phyloP scores from a whole-genome alignment of 164 flowering plant species.

The Aristolochia fimbriata region DNA sequence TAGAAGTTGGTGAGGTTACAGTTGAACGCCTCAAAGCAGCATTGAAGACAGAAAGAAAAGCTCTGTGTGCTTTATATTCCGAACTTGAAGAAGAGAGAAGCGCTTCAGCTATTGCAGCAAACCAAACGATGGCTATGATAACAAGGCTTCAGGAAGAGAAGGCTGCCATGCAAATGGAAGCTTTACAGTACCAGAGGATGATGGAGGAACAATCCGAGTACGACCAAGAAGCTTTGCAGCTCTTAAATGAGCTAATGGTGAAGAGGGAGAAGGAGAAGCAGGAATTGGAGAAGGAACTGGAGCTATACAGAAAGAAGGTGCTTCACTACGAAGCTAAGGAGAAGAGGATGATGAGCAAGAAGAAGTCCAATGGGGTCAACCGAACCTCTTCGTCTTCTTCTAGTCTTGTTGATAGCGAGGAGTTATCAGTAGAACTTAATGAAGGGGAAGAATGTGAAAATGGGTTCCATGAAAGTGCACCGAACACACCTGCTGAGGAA shows the following conservation, averaged over 20 bases:
- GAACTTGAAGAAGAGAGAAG: constrained; percentile 91
- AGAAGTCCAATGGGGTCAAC: constrained; percentile 32
- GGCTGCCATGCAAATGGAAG: constrained; percentile 89
- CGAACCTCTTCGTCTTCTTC: constrained; percentile 46
- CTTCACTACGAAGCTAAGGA: constrained; percentile 44
- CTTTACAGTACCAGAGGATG: constrained; percentile 89
- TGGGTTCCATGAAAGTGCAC: constrained; percentile 23
- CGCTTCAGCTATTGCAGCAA: constrained; percentile 78
- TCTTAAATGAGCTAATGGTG: constrained; percentile 72
- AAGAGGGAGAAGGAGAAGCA: constrained; percentile 84
- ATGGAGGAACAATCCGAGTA: constrained; percentile 96
- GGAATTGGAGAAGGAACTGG: constrained; percentile 62
- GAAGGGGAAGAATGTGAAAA: constrained; percentile 35
- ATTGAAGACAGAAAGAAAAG: constrained; percentile 45
- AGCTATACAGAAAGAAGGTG: constrained; percentile 35
- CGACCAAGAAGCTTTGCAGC: constrained; percentile 79
- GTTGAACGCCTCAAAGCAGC: constrained; percentile 51
- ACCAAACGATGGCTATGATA: constrained; percentile 97
- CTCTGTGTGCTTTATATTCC: constrained; percentile 46
- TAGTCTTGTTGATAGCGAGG: constrained; percentile 64
- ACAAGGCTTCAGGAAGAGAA: constrained; percentile 92
- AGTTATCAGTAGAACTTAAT: constrained; percentile 43
- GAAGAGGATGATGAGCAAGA: constrained; percentile 31
- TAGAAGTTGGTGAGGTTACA: constrained; percentile 36
- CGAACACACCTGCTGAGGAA: constrained; percentile 45